phyloP scores from a whole-genome alignment of 306 rosid genomes.

The Corylus heterophylla region DNA sequence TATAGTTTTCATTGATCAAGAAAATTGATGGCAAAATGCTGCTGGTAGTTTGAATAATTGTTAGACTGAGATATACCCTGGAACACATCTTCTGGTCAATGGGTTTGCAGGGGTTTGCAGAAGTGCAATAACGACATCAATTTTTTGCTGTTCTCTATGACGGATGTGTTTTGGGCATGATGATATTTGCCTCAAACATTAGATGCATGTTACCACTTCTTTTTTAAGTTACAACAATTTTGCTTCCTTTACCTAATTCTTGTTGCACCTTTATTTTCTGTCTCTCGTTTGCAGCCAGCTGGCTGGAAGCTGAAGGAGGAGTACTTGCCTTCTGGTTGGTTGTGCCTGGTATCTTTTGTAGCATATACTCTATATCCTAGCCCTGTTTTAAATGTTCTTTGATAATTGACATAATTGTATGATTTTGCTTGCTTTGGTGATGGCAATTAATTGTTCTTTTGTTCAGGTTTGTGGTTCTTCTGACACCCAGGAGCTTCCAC shows the following conservation, averaged over 20 bases:
- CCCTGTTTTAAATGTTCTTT: too few relatives aligned
- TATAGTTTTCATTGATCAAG: too few relatives aligned
- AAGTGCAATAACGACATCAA: background rate
- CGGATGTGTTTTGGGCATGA: background rate
- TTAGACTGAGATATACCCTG: background rate
- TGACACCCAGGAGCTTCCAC: slow-evolving; percentile 70
- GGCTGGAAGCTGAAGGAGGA: too few relatives aligned
- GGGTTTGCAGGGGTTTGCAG: background rate
- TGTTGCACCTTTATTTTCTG: too few relatives aligned
- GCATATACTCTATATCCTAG: too few relatives aligned
- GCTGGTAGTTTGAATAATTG: too few relatives aligned
- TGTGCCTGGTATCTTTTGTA: too few relatives aligned
- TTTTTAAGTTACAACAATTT: slow-evolving; percentile 2
- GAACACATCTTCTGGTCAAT: background rate
- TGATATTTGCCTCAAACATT: background rate
- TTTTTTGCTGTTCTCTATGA: background rate
- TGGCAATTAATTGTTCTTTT: slow-evolving; percentile 19
- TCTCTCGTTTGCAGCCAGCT: too few relatives aligned
- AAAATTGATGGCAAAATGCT: too few relatives aligned
- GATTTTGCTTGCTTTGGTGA: too few relatives aligned
- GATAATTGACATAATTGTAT: too few relatives aligned
- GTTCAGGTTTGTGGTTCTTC: slow-evolving; percentile 94
- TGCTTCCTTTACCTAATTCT: slow-evolving; percentile 13
- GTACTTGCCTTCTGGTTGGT: too few relatives aligned
- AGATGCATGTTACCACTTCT: background rate